These are phyloP conservation scores for Trifolium pratense DNA, from an alignment of 306 rosid species.

Conservation along the genomic window DNA sequence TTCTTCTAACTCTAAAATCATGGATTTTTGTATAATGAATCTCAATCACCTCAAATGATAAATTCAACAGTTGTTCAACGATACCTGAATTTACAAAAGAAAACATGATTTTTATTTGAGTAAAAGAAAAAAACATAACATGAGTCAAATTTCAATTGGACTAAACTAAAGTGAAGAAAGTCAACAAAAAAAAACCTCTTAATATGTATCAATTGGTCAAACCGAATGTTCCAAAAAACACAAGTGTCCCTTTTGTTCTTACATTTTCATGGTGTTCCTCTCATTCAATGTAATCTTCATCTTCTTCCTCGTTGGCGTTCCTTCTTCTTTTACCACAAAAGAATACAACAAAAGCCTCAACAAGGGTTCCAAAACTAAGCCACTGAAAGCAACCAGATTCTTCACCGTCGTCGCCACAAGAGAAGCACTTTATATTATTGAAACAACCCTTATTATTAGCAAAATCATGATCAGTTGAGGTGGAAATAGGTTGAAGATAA, in stretches of 20 bases:
- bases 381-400: neutral
- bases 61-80: too few relatives aligned
- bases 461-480: conserved; percentile 23
- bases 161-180: neutral
- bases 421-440: neutral
- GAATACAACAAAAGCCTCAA: neutral
- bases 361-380: neutral
- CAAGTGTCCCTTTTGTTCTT: neutral
- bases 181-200: neutral
- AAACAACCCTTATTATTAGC: neutral
- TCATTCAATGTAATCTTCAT: neutral
- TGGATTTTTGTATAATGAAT: too few relatives aligned
- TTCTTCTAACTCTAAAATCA: too few relatives aligned
- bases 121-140: too few relatives aligned
- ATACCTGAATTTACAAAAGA: too few relatives aligned
- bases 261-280: neutral
- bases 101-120: too few relatives aligned
- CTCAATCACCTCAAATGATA: too few relatives aligned
- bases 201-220: neutral
- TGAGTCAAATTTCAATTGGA: neutral
- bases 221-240: neutral
- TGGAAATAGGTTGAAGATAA: conserved; percentile 66
- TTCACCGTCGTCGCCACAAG: neutral
- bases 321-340: neutral
- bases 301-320: neutral